Evolutionary conservation across 2,329 filamentous ascomycete species (phyloP), one percentile per base, ranked within the genome.

Genomic region (Botrytis porri): DNA sequence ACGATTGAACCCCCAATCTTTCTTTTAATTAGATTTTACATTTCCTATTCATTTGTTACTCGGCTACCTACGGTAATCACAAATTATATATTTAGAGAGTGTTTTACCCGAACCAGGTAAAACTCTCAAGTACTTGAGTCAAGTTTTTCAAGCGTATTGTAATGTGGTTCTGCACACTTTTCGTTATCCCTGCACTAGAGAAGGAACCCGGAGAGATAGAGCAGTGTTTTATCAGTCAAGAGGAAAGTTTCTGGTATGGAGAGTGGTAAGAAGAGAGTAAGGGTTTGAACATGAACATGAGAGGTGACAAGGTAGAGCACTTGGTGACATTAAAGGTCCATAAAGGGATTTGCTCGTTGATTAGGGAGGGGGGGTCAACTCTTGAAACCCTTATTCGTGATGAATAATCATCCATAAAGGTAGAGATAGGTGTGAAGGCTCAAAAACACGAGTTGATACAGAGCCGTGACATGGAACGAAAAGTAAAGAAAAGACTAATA

Each of bases 301-400:
- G 25, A n/a, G 48, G 12, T n/a, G 48, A 51, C 5, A 12, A n/a
- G 2, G 12, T 16, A n/a, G 48, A n/a, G 10, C 25, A n/a, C 0
- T n/a, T 54, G 25, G 25, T n/a, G 5, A n/a, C 10, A 25, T 1
- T 51, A 0, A 51, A 51, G 1, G 48, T 3, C 14, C 25, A 51
- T 14, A 51, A 51, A 7, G 4, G 4, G 14, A n/a, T 7, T 14
- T 12, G 22, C 10, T 22, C 25, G 12, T 54, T 2, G 16, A 16
- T n/a, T 3, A n/a, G 25, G 25, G 2, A 6, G 2, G 3, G 5
- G 14, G 1, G 5, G 1, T 16, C 6, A 54, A n/a, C 25, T 54
- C 4, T 54, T 5, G 20, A 48, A n/a, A 16, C 4, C 16, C 14
- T 16, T n/a, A 3, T 54, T n/a, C 25, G 12, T 54, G 48, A n/a